Evolutionary conservation across 2,329 filamentous ascomycete species (phyloP), one percentile per base, ranked within the genome.

Genomic region (Raffaelea ambrosiae): DNA sequence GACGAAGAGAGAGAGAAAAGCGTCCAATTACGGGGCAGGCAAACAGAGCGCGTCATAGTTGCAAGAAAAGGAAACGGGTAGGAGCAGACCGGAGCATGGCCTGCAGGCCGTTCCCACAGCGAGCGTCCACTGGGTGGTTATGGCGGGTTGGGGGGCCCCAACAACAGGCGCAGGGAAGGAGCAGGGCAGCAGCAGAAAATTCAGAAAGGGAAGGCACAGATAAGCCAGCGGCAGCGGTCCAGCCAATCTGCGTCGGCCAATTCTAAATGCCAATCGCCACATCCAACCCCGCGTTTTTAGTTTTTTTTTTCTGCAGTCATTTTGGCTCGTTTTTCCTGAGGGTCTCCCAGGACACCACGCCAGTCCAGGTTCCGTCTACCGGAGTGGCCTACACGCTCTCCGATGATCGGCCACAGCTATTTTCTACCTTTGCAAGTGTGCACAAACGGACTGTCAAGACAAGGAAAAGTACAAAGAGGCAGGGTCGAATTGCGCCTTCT

Each of bases 251-350:
- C 19, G 44, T 40, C 19, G 21, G 23, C 33, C 46, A 46, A 54
- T 49, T 54, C 48, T 48, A 38, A 54, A 52, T 50, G 50, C 36
- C 23, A 26, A 16, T 21, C 14, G 47, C 35, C 41, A 48, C 46
- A 45, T 40, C 44, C 42, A 49, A 50, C 50, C 52, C 52, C 52
- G 52, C 52, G 50, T 53, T 53, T 53, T 51, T 50, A 39, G 36
- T 18, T 23, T 18, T n/a, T 43, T 21, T 33, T 47, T 47, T 19
- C 20, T 40, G 35, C 22, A 14, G 41, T n/a, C 16, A 31, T 7
- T 7, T 7, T 13, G 26, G 7, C 26, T 29, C 7, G 26, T n/a
- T 33, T 33, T 33, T 33, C 16, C 16, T 33, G 9, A 19, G 35
- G 7, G 35, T 19, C 13, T 38, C 7, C 7, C 23, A 43, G 13